Evolutionary conservation across 495 filamentous ascomycete genomes (phyloP).

Genomic region (Penicillium canescens): DNA sequence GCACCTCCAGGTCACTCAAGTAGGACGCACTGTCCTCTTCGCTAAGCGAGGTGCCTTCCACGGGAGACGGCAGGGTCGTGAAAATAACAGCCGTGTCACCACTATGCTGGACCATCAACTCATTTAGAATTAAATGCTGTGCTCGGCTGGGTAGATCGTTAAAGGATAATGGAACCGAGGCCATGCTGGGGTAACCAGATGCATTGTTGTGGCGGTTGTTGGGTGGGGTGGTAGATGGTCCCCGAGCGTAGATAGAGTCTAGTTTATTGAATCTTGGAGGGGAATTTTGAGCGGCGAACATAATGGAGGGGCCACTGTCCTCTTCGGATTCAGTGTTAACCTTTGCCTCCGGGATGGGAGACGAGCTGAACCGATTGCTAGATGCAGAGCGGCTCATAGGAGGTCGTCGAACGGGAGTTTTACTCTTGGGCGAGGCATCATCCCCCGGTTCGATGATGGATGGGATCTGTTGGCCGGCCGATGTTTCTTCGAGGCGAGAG

Average conservation of each 20-base stretch:
- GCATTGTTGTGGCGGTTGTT: constrained; percentile 26
- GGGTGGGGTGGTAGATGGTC: constrained; percentile 25
- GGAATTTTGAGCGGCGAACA: constrained; percentile 63
- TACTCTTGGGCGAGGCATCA: constrained; percentile 37
- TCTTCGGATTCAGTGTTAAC: constrained; percentile 59
- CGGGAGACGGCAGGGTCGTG: constrained; percentile 75
- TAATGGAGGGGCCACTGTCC: constrained; percentile 69
- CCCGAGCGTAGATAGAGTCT: constrained; percentile 58
- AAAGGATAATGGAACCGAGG: constrained; percentile 69
- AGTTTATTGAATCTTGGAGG: constrained; percentile 31
- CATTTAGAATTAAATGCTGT: constrained; percentile 83
- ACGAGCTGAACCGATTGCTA: constrained; percentile 65
- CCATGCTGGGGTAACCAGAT: constrained; percentile 52
- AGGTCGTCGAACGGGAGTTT: constrained; percentile 26
- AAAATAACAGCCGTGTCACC: constrained; percentile 77
- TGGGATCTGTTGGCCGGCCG: constrained; percentile 31
- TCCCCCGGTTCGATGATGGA: constrained; percentile 51
- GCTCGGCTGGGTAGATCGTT: constrained; percentile 82
- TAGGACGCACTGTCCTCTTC: constrained; percentile 70
- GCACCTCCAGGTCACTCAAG: constrained; percentile 73
- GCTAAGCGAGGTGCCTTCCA: constrained; percentile 70
- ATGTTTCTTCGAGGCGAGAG: background rate
- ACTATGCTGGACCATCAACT: constrained; percentile 72
- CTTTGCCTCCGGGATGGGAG: constrained; percentile 70
- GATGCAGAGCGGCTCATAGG: constrained; percentile 35